Conservation (phyloP, 2,329 filamentous ascomycete species). For the Diaporthe sp. region DNA sequence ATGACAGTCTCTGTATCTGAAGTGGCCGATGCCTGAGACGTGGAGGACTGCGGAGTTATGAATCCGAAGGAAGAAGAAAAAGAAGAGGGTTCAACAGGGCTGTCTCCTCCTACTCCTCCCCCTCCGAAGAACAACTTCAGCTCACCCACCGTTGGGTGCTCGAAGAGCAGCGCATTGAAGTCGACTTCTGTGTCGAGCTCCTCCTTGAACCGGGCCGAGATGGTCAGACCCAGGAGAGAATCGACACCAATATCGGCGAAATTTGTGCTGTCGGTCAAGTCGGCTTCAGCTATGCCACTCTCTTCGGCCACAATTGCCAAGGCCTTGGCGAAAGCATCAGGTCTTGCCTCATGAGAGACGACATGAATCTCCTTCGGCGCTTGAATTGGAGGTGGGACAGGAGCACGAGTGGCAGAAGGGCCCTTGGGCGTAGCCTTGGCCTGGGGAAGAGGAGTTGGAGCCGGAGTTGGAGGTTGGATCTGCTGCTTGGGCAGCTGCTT, state of each 20-base stretch:
- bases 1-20: not conserved
- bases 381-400: not conserved
- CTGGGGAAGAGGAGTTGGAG: not conserved
- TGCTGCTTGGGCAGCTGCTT: not conserved
- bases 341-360: not conserved
- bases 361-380: not conserved
- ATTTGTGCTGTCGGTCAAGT: constrained; percentile 42
- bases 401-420: not conserved
- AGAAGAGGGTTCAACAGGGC: not conserved
- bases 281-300: constrained; percentile 1
- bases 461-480: not conserved
- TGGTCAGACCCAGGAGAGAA: constrained; percentile 49
- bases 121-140: not conserved
- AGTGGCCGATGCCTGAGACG: not conserved
- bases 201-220: constrained; percentile 49
- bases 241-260: constrained; percentile 52
- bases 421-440: not conserved
- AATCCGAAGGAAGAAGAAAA: not conserved
- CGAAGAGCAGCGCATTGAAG: constrained; percentile 44
- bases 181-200: constrained; percentile 48
- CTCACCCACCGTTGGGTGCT: constrained; percentile 42
- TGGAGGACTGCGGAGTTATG: not conserved
- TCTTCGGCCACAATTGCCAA: constrained; percentile 15
- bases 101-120: not conserved
- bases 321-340: not conserved